Percentiles rank a stretch among this genome's conserved stretches.
phyloP scores from a whole-genome alignment of 2,329 filamentous ascomycete genomes.

The Penicillium expansum region DNA sequence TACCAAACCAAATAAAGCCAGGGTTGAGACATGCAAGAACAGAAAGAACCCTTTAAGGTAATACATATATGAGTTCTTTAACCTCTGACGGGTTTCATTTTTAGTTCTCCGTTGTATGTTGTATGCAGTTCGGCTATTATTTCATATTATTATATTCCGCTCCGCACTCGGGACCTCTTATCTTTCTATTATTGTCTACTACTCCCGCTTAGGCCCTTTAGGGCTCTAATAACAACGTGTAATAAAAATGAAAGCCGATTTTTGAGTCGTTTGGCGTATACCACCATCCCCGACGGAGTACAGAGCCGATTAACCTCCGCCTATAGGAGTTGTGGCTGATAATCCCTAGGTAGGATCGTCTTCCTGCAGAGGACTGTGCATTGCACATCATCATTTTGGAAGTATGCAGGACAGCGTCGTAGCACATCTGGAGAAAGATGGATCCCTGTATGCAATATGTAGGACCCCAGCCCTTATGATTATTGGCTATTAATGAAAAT shows the following conservation, averaged over 20 bases:
- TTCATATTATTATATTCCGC: background rate
- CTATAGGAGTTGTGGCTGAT: conserved; percentile 7
- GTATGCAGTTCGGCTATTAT: background rate
- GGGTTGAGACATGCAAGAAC: conserved; percentile 4
- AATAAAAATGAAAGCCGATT: background rate
- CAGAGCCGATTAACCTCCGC: conserved; percentile 15
- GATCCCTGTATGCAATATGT: conserved; percentile 4
- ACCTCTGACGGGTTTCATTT: conserved; percentile 1
- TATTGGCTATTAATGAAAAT: background rate
- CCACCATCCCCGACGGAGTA: conserved; percentile 10
- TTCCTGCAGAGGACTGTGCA: conserved; percentile 14
- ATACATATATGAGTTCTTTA: background rate
- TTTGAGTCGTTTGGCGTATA: conserved; percentile 1
- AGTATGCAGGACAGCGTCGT: conserved; percentile 6
- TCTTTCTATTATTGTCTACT: background rate
- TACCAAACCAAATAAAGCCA: background rate
- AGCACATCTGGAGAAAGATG: conserved; percentile 6
- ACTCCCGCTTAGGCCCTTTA: background rate
- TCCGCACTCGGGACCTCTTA: background rate
- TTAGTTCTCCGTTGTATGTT: background rate
- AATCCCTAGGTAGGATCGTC: conserved; percentile 4
- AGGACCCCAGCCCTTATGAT: background rate
- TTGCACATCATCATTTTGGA: conserved; percentile 18
- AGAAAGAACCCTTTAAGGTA: background rate
- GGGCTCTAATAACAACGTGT: background rate